phyloP scores from a whole-genome alignment of 2,329 filamentous ascomycete species.

The Stagonosporopsis chrysanthemi region DNA sequence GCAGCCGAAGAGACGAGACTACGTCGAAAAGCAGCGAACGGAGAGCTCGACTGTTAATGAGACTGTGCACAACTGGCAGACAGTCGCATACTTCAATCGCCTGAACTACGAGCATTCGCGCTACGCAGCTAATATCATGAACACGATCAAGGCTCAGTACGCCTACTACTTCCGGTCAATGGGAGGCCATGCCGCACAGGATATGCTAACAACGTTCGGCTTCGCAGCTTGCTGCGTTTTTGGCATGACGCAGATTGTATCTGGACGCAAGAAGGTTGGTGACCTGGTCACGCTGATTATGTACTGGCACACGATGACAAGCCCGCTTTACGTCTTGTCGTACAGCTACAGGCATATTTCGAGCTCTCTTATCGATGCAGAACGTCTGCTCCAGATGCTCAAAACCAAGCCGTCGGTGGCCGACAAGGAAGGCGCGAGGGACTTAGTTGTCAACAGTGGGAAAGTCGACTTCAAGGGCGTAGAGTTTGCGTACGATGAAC shows the following conservation, averaged over 20 bases:
- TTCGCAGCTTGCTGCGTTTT: conserved; percentile 60
- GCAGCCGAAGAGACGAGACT: conserved; percentile 51
- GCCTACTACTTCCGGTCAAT: conserved; percentile 43
- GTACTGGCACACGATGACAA: conserved; percentile 65
- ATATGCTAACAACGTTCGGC: conserved; percentile 58
- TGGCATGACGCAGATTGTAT: conserved; percentile 61
- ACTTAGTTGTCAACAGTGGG: conserved; percentile 56
- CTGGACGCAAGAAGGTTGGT: conserved; percentile 61
- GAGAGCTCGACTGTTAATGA: conserved; percentile 65
- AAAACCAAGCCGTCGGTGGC: conserved; percentile 64
- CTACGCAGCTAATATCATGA: conserved; percentile 54
- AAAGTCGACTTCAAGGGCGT: conserved; percentile 64
- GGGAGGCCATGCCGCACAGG: conserved; percentile 52
- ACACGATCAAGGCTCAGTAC: conserved; percentile 47
- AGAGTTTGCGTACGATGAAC: conserved; percentile 62
- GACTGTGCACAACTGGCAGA: conserved; percentile 67
- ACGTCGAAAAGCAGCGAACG: conserved; percentile 55
- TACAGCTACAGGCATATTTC: conserved; percentile 59
- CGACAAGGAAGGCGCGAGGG: conserved; percentile 49
- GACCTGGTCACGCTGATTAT: conserved; percentile 70
- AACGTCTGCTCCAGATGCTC: conserved; percentile 66
- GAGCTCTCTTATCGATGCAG: conserved; percentile 68
- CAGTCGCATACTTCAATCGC: conserved; percentile 67
- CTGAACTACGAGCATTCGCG: conserved; percentile 61
- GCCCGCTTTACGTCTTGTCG: conserved; percentile 60